Evolutionary conservation across 2,329 filamentous ascomycete genomes (phyloP), one percentile per base, ranked within the genome.

Genomic region (Tolypocladium nubicola): DNA sequence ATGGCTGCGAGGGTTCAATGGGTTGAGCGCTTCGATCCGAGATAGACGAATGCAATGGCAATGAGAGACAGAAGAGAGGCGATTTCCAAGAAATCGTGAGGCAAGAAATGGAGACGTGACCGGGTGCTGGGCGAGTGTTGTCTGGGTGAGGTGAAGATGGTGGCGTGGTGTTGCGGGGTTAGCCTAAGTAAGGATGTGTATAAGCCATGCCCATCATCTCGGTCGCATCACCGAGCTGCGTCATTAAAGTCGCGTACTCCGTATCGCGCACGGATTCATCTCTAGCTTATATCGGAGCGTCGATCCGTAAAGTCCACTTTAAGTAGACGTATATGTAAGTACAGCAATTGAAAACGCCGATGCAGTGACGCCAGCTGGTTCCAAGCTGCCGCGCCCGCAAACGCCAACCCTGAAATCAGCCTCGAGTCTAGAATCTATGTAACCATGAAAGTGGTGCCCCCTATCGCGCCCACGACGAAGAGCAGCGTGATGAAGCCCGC

Each of bases 401-500:
- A 52, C 47, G 47, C 47, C 47, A 35, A 11, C 26, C 16, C 26
- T 2, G 16, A 50, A n/a, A 13, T 4, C 14, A 19, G 43, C 6
- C 43, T 10, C 21, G 14, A 3, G 23, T 10, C 23, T 38, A 41
- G 33, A 33, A 41, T 54, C 53, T 74, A 69, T 38, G 73, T 71
- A 58, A 79, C 67, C 37, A 82, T 69, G 63, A 81, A 83, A 30
- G 75, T 67, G 37, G 74, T 73, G n/a, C 79, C 78, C 16, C 74
- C 78, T 4, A 83, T 52, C 35, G 82, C 67, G 57, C 78, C 76
- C 13, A 78, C 68, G 39, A 76, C 65, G 21, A 84, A 64, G 0
- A 80, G 69, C 9, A 77, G 72, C 30, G 82, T 85, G 59, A 81
- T 50, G 59, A 85, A 79, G 14, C 79, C 81, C 0, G 82, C 82